Conservation (phyloP, 169 alveolate genomes). For the Eimeria mitis region DNA sequence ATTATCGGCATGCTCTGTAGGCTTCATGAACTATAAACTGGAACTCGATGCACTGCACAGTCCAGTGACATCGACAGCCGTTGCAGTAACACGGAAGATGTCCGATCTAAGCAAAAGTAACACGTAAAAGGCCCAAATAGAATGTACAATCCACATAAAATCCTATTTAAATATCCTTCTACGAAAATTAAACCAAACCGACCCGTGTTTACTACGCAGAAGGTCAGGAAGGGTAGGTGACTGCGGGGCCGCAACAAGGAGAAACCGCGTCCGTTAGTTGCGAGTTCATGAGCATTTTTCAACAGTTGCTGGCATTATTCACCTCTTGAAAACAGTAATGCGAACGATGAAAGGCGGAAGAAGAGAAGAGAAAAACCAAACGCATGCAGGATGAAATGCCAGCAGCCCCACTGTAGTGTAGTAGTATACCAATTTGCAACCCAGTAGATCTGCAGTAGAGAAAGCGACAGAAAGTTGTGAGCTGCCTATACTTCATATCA, state of each 20-base stretch:
- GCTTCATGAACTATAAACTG: background rate
- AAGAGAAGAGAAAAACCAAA: background rate
- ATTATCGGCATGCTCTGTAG: background rate
- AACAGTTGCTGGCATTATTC: too few species aligned
- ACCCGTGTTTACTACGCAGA: background rate
- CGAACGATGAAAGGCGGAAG: background rate
- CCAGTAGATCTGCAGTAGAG: background rate
- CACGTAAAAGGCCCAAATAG: too few species aligned
- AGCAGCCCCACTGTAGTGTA: conserved; percentile 18
- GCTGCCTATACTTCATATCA: background rate
- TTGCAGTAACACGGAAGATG: background rate
- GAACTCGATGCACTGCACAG: background rate
- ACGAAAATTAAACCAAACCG: too few species aligned
- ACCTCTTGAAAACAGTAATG: background rate
- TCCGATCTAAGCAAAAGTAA: background rate
- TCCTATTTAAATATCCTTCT: background rate
- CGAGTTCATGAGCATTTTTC: background rate
- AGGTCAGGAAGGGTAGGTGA: background rate
- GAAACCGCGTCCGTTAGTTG: background rate
- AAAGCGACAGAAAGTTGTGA: background rate
- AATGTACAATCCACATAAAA: background rate
- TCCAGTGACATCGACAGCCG: background rate
- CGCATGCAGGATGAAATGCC: conserved; percentile 9
- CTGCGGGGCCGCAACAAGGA: conserved; percentile 6
- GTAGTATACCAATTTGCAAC: background rate